Base-by-base conservation (phyloP, 2,329 filamentous ascomycete genomes). In the Pseudopithomyces maydicus region DNA sequence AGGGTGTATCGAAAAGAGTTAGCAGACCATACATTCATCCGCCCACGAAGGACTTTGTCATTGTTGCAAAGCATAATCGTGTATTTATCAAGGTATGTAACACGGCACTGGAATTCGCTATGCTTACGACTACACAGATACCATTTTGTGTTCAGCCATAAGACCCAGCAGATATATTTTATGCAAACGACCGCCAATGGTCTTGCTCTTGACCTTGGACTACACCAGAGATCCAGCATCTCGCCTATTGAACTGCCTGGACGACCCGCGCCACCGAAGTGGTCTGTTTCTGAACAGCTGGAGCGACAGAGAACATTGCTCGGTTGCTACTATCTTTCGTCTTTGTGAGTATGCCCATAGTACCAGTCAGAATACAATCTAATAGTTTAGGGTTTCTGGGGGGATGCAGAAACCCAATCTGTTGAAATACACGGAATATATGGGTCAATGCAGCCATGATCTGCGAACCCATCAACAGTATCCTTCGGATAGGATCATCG, bases 91-190 rank as follows among this genome's bases (percentile, higher is more conserved):
- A 74, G 72, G 72, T 73, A 54, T 20, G 59, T 43, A n/a, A 32
- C 4, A 29, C 15, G 22, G 5, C 15, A 11, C 12, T 2, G 17
- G 1, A 0, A 33, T 26, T n/a, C 4, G 19, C 4, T 12, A 8
- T 29, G 26, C n/a, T 14, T 41, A 14, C 49, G 11, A 52, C 62
- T 64, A 2, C 67, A 2, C 39, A 74, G 71, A 68, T 74, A 75
- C 39, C 72, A 74, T 36, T 75, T 71, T 29, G 60, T 73, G 0
- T 74, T 74, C 36, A 73, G 68, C 43, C 72, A 74, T 54, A 73
- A 73, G 44, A 74, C 72, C 7, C 71, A 75, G 50, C 70, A 71
- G 39, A 63, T 64, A 36, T 72, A 68, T 15, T 72, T 71, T 43
- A 52, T 75, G 2, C 66, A 73, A 22, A 70, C 74, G 35, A 58